Conservation (phyloP, 2,329 filamentous ascomycete species). For the Sporothrix luriei region DNA sequence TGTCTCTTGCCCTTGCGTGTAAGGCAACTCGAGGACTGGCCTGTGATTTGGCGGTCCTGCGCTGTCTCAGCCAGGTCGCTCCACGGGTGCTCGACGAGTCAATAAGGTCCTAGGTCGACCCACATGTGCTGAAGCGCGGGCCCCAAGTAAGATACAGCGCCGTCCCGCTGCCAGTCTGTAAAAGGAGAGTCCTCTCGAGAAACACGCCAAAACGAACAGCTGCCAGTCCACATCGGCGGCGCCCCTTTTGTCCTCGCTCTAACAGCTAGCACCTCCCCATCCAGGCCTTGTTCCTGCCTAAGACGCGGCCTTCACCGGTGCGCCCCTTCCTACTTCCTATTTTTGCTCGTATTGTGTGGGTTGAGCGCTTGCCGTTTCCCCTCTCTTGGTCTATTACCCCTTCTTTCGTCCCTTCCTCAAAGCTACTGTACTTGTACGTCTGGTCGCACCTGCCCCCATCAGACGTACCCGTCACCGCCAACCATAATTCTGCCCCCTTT, state of each 20-base stretch:
- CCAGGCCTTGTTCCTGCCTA: slow-evolving; percentile 20
- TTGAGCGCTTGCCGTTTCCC: slow-evolving; percentile 7
- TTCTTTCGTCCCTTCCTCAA: background rate
- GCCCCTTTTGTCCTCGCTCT: slow-evolving; percentile 12
- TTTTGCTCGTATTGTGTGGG: slow-evolving; percentile 16
- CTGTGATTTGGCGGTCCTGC: slow-evolving; percentile 10
- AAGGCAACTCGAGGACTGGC: background rate
- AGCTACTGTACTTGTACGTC: background rate
- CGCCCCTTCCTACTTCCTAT: slow-evolving; percentile 13
- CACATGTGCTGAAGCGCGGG: slow-evolving; percentile 21
- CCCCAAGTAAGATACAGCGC: slow-evolving; percentile 18
- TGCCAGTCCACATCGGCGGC: slow-evolving; percentile 24
- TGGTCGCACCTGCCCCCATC: slow-evolving; percentile 29
- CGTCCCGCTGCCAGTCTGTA: background rate
- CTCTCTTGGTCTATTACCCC: background rate
- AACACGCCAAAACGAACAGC: background rate
- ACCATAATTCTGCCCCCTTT: slow-evolving; percentile 35
- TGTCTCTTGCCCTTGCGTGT: background rate
- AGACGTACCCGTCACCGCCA: slow-evolving; percentile 32
- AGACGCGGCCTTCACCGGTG: slow-evolving; percentile 14
- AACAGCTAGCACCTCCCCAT: background rate
- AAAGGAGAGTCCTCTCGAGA: background rate
- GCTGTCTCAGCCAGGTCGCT: slow-evolving; percentile 6
- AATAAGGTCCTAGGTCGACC: slow-evolving; percentile 6
- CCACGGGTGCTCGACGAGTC: slow-evolving; percentile 1